Conservation (phyloP, 2,329 filamentous ascomycete species). For the Venturia carpophila region DNA sequence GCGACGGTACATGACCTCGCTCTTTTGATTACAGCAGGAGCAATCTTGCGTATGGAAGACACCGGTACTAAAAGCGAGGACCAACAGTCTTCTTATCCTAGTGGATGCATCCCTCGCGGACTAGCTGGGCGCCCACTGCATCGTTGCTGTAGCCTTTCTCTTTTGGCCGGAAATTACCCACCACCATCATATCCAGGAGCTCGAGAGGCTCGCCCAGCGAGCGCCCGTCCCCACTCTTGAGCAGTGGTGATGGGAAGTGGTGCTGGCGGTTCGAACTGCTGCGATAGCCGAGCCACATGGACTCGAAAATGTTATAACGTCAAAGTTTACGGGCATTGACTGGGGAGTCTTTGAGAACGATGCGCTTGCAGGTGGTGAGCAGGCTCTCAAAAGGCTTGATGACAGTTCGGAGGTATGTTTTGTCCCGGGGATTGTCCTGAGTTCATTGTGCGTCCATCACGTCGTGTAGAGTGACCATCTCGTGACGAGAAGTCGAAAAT, state of each 20-base stretch:
- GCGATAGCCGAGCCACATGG: too few relatives aligned
- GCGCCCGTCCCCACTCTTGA: neutral
- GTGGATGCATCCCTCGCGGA: too few relatives aligned
- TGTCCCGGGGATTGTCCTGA: slow-evolving; percentile 91
- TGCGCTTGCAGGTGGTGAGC: slow-evolving; percentile 86
- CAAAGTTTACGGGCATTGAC: slow-evolving; percentile 59
- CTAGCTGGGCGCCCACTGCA: too few relatives aligned
- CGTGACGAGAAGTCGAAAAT: too few relatives aligned
- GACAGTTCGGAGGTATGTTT: slow-evolving; percentile 82
- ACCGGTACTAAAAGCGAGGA: too few relatives aligned
- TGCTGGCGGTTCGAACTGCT: neutral
- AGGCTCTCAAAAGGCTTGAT: slow-evolving; percentile 91
- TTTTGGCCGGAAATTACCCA: neutral
- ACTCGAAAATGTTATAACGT: neutral
- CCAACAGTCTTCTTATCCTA: too few relatives aligned
- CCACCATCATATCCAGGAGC: neutral
- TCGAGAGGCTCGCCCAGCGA: neutral
- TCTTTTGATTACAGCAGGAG: neutral
- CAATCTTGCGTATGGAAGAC: neutral
- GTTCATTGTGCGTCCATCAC: slow-evolving; percentile 94
- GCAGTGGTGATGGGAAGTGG: neutral
- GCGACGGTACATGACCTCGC: neutral
- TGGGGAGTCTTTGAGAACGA: slow-evolving; percentile 93
- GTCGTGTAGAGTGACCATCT: slow-evolving; percentile 57
- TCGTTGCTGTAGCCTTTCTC: too few relatives aligned